Evolutionary conservation across 139 green algal species (phyloP), one percentile per base, ranked within the genome.

Genomic region (Chlorella sp.): DNA sequence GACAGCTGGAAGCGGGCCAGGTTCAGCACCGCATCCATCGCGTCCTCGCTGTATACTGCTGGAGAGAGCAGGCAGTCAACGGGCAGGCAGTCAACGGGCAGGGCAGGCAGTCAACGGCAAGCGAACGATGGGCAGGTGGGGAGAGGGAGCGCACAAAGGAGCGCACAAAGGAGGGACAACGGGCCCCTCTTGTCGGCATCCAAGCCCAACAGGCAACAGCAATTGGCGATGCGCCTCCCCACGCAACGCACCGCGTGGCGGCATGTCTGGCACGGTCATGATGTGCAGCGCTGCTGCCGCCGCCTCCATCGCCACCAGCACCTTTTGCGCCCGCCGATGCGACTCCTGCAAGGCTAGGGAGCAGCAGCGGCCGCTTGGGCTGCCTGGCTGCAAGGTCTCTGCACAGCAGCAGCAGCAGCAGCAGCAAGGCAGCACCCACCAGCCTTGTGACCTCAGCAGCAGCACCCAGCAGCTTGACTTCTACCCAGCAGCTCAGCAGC

Each of bases 1-100:
- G 92, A 78, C 85, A 96, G 84, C n/a, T 96, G 91, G 65, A 91
- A 92, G 62, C 87, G 85, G 20, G 85, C 36, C 28, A 89, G 30
- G 3, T 90, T 73, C 34, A 94, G 65, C 6, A 86, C 77, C 9
- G 48, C 48, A 54, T 92, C 85, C 26, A 91, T 86, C 19, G 87
- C 41, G 24, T 93, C 90, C 67, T 93, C 90, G 28, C 75, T 84
- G 86, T 89, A 92, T 14, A 88, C 83, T 86, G 81, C 81, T 62
- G 28, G 14, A 14, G 2, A 13, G 73, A 32, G 1, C 6, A 43
- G 34, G 68, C 56, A 30, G 56, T 16, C 56, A 65, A 16, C 56
- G 30, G 56, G 3, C 56, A 65, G 56, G n/a, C n/a, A n/a, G n/a
- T n/a, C n/a, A n/a, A n/a, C n/a, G n/a, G n/a, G n/a, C n/a, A n/a